phyloP scores from a whole-genome alignment of 225 moss, liverwort and hornwort genomes.

The Sphagnum tenellum region DNA sequence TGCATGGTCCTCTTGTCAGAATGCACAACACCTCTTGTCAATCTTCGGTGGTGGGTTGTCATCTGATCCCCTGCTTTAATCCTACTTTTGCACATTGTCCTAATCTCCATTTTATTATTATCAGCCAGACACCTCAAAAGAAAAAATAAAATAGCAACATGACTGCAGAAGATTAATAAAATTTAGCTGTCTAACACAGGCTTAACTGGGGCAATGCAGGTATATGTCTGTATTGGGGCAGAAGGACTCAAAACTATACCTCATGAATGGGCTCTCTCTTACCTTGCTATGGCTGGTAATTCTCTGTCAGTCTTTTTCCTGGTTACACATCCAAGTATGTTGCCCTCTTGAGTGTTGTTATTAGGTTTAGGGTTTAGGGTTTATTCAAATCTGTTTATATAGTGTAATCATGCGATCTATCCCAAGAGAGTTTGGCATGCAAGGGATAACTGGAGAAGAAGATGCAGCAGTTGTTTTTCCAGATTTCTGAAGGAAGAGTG shows the following conservation, averaged over 20 bases:
- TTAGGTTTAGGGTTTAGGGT: not conserved
- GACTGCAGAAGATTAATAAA: too few relatives aligned
- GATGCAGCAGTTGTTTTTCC: too few relatives aligned
- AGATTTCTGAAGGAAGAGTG: conserved; percentile 1
- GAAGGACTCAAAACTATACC: conserved; percentile 31
- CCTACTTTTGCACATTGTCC: too few relatives aligned
- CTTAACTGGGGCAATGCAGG: conserved; percentile 17
- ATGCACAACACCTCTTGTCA: conserved; percentile 84
- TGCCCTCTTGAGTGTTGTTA: not conserved
- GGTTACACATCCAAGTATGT: not conserved
- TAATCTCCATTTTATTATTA: not conserved
- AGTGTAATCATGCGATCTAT: not conserved
- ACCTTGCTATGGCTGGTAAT: conserved; percentile 74
- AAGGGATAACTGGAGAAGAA: too few relatives aligned
- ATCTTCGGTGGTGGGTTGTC: conserved; percentile 64
- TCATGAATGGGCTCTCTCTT: conserved; percentile 52
- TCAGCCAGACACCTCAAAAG: not conserved
- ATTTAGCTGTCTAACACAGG: too few relatives aligned
- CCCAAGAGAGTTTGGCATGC: too few relatives aligned
- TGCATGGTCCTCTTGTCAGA: conserved; percentile 81
- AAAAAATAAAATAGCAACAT: not conserved
- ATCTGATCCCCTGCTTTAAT: too few relatives aligned
- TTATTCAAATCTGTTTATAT: not conserved
- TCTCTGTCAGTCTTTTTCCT: not conserved
- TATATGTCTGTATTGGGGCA: conserved; percentile 43